Base-by-base conservation (phyloP, 1,284 basidiomycete species). In the Leccinum glutinopallens region DNA sequence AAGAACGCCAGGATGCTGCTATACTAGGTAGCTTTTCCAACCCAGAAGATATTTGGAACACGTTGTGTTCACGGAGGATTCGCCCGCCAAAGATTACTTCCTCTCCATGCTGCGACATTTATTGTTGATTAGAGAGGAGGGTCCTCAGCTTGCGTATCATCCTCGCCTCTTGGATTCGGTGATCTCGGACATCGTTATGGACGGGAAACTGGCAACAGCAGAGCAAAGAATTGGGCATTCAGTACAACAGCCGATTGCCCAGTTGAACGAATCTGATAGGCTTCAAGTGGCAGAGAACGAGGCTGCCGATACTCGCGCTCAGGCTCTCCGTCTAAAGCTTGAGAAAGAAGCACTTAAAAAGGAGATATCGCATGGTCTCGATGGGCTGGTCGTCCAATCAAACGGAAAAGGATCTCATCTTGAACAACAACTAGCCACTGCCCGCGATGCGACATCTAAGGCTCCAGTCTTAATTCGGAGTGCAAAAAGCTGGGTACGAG, bases 131-230 rank as follows among this genome's bases (percentile, higher is more conserved):
- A 87, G 91, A 66, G 92, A 93, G 69, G 94, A 98, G 65, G 93
- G 92, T 3, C 89, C 92, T 39, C 85, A 90, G 39, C 85, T 93
- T 74, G 87, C 87, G 39, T 91, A 96, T 71, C 94, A 96, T 78
- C 98, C 93, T 77, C 94, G 96, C 78, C 86, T 99, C 58, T 86
- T 99, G 71, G 95, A 98, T 75, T 90, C 92, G n/a, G 82, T 98
- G 59, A 87, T 99, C 58, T 90, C 94, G 39, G 93, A 96, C 70
- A 89, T 99, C 56, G 96, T 98, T 29, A 87, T 98, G 80, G 95
- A 97, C 77, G 93, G 95, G 77, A 93, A 93, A 71, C 84, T 95
- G 59, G 87, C 85, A 35, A 92, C 93, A 39, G 93, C 95, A 33
- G 92, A 94, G 65, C 86, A 90, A 59, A 87, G 96, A 22, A 84